Evolutionary conservation across 2,329 filamentous ascomycete genomes (phyloP).

Genomic region (Arachnomyces sp.): DNA sequence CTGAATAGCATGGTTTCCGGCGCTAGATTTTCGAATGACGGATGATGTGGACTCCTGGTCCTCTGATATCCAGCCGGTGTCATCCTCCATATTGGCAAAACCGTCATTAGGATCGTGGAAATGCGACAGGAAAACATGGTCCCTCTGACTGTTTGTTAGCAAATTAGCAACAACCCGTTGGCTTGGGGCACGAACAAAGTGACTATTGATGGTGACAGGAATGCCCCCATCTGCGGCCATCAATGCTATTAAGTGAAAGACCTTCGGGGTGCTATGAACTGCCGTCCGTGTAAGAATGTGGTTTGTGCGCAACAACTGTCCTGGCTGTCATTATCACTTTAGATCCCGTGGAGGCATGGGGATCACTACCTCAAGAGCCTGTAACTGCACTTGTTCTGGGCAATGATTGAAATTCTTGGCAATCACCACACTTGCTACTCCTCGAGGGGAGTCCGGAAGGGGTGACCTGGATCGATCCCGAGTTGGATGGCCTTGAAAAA

Average conservation of each 20-base stretch:
- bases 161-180: not conserved
- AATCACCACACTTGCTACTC: conserved; percentile 75
- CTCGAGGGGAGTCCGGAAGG: conserved; percentile 33
- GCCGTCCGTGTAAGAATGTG: conserved; percentile 69
- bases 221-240: conserved; percentile 37
- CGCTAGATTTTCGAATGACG: conserved; percentile 25
- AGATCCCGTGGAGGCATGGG: not conserved
- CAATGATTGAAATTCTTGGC: conserved; percentile 71
- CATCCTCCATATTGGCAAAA: conserved; percentile 66
- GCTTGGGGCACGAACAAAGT: conserved; percentile 29
- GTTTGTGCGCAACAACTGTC: conserved; percentile 68
- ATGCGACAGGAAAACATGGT: conserved; percentile 82
- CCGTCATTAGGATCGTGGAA: conserved; percentile 67
- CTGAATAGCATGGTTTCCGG: too few relatives aligned
- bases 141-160: conserved; percentile 47
- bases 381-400: conserved; percentile 70
- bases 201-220: conserved; percentile 29
- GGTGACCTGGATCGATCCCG: conserved; percentile 16
- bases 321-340: conserved; percentile 27
- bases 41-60: conserved; percentile 30
- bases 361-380: conserved; percentile 52
- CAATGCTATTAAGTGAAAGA: conserved; percentile 75
- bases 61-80: conserved; percentile 31
- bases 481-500: conserved; percentile 11
- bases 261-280: conserved; percentile 65